Percentiles rank a stretch among this genome's conserved stretches.
Evolutionary conservation across 306 rosid species (phyloP).

Genomic region (Inga laurina): DNA sequence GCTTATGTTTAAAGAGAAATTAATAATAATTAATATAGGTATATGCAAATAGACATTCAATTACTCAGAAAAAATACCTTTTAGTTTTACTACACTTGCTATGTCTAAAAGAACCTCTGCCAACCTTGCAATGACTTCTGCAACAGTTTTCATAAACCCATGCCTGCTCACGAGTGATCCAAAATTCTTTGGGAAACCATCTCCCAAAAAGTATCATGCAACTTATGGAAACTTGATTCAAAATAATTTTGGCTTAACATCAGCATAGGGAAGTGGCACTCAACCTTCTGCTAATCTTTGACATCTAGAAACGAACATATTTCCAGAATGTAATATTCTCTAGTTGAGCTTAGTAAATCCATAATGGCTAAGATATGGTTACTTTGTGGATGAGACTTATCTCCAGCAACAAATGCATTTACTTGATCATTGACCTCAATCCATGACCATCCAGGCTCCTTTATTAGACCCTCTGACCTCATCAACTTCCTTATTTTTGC

Average conservation of each 20-base stretch:
- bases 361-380: slow-evolving; percentile 51
- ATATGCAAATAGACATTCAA: slow-evolving; percentile 3
- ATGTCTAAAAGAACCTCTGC: slow-evolving; percentile 52
- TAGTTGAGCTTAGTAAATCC: slow-evolving; percentile 49
- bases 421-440: slow-evolving; percentile 53
- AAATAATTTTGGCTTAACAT: slow-evolving; percentile 7
- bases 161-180: slow-evolving; percentile 24
- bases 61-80: slow-evolving; percentile 38
- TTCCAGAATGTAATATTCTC: slow-evolving; percentile 42
- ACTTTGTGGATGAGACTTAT: slow-evolving; percentile 57
- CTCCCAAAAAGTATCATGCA: background rate
- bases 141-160: slow-evolving; percentile 54
- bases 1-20: background rate
- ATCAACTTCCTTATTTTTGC: slow-evolving; percentile 63
- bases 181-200: background rate
- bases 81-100: slow-evolving; percentile 57
- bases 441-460: slow-evolving; percentile 93
- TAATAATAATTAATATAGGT: background rate
- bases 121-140: slow-evolving; percentile 64
- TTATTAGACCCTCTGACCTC: slow-evolving; percentile 76
- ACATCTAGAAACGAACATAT: slow-evolving; percentile 33
- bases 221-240: slow-evolving; percentile 9
- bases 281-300: slow-evolving; percentile 39
- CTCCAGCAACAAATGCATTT: slow-evolving; percentile 68
- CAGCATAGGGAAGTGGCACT: slow-evolving; percentile 14